phyloP scores from a whole-genome alignment of 257 asterid genomes.

The Scutellaria minor region DNA sequence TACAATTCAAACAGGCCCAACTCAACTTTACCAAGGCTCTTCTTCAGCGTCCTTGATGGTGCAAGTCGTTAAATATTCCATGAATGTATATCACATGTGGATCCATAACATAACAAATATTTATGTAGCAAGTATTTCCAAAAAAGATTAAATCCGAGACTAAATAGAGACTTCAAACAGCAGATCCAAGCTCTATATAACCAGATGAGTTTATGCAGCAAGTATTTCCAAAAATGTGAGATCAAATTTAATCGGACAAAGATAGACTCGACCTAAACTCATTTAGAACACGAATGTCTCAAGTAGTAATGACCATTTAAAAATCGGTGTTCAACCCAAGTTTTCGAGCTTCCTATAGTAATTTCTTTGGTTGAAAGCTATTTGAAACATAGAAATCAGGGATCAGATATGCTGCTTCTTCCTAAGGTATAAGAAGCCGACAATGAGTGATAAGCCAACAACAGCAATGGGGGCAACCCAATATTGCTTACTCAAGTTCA shows the following conservation, averaged over 20 bases:
- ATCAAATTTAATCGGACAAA: background rate
- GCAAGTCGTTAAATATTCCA: too few relatives aligned
- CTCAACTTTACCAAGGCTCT: too few relatives aligned
- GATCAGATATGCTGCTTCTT: conserved; percentile 51
- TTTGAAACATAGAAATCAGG: conserved; percentile 5
- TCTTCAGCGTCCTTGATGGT: too few relatives aligned
- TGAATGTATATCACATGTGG: too few relatives aligned
- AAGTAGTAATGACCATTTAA: background rate
- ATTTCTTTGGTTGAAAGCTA: conserved; percentile 16
- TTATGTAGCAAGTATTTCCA: too few relatives aligned
- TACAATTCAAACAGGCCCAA: too few relatives aligned
- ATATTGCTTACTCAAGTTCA: conserved; percentile 62
- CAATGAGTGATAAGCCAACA: conserved; percentile 59
- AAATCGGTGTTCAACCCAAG: conserved; percentile 29
- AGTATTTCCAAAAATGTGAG: background rate
- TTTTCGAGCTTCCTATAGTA: conserved; percentile 20
- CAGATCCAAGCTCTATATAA: background rate
- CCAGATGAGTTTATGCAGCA: background rate
- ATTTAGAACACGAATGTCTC: conserved; percentile 15
- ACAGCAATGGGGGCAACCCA: conserved; percentile 68
- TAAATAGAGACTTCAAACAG: background rate
- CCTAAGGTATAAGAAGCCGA: conserved; percentile 56
- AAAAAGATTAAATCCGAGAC: background rate
- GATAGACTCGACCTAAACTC: conserved; percentile 21
- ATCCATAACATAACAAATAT: too few relatives aligned